Conservation (phyloP, 306 rosid genomes). For the Parietaria judaica region DNA sequence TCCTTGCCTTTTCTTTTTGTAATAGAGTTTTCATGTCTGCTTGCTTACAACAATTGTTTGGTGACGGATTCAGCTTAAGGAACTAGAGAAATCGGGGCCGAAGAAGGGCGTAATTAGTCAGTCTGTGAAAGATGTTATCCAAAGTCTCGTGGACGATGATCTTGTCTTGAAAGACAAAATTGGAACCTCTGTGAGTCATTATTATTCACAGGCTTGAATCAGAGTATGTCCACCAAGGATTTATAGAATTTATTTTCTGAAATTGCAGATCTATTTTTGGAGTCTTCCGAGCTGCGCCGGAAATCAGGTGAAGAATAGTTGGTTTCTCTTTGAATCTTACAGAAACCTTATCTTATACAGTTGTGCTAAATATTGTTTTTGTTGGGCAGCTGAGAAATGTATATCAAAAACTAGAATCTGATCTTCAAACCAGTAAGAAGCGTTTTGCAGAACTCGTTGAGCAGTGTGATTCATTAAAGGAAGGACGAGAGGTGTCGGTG, state of each 20-base stretch:
- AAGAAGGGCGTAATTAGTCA: constrained; percentile 84
- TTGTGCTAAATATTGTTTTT: constrained; percentile 3
- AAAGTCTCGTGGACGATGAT: constrained; percentile 93
- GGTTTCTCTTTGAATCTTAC: constrained; percentile 6
- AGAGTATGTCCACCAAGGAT: not conserved
- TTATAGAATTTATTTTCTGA: not conserved
- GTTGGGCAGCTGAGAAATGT: constrained; percentile 70
- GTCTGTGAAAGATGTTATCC: constrained; percentile 93
- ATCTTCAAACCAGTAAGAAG: constrained; percentile 52
- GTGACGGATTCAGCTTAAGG: constrained; percentile 67
- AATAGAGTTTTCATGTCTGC: not conserved
- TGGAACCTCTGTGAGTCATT: constrained; percentile 85
- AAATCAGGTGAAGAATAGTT: constrained; percentile 58
- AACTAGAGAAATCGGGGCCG: constrained; percentile 89
- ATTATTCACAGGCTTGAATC: constrained; percentile 2
- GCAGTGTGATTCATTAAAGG: constrained; percentile 57
- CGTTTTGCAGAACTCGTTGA: constrained; percentile 54
- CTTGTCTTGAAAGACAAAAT: constrained; percentile 90
- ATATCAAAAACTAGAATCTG: constrained; percentile 65
- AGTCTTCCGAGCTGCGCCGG: constrained; percentile 98
- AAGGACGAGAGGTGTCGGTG: constrained; percentile 89
- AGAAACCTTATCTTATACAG: not conserved
- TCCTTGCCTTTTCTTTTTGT: not conserved
- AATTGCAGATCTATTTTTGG: constrained; percentile 82
- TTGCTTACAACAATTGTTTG: not conserved